Evolutionary conservation across 176 grass and related monocot species (phyloP).

Genomic region (Alloteropsis semialata): DNA sequence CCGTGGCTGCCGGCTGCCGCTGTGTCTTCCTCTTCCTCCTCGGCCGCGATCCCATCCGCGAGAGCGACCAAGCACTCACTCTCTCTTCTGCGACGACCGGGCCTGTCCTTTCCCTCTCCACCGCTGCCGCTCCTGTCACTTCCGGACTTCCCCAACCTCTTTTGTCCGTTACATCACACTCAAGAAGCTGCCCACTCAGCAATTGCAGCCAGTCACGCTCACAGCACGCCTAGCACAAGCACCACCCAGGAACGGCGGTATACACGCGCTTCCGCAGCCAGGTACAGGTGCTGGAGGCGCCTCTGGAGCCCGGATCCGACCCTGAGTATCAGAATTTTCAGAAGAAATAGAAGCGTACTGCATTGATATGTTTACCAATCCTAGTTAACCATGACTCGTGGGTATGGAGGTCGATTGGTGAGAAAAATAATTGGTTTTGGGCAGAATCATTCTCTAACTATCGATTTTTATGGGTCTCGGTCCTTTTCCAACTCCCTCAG

Average conservation of each 20-base stretch:
- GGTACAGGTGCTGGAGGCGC: constrained; percentile 19
- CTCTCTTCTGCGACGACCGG: constrained; percentile 11
- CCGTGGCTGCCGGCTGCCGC: background rate
- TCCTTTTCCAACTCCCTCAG: no score
- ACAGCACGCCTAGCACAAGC: constrained; percentile 29
- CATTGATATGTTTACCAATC: no score
- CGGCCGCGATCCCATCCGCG: background rate
- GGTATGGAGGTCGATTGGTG: no score
- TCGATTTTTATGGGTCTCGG: no score
- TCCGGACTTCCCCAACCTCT: constrained; percentile 38
- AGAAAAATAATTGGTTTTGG: no score
- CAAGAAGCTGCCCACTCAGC: constrained; percentile 20
- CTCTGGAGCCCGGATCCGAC: background rate
- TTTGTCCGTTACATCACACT: constrained; percentile 39
- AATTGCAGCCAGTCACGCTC: constrained; percentile 45
- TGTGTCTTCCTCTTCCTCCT: background rate
- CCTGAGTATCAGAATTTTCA: constrained; percentile 23
- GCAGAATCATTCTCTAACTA: no score
- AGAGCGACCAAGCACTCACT: background rate
- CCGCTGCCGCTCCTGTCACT: constrained; percentile 11
- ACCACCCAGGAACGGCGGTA: background rate
- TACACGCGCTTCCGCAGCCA: constrained; percentile 32
- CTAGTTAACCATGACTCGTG: no score
- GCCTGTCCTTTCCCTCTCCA: background rate
- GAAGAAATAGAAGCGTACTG: no score